Base-by-base conservation (phyloP, 805 yeast genomes). In the Lachancea kluyveri region DNA sequence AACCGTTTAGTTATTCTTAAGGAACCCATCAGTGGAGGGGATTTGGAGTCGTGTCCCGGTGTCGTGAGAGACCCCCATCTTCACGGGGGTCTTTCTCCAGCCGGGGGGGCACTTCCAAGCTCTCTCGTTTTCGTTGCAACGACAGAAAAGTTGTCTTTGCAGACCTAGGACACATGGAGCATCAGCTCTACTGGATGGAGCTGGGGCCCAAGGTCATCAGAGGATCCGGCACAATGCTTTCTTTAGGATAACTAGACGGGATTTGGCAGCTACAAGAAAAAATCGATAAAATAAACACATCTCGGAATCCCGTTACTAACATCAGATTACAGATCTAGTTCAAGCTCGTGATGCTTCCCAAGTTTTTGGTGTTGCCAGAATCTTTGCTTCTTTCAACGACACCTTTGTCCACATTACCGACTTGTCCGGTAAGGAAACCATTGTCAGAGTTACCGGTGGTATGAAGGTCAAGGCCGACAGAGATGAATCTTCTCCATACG, bases 391-490 rank as follows among this genome's bases (percentile, higher is more conserved):
- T 52, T 87, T 88, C 79, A 92, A 92, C 83, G 99, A 92, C 77
- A 92, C 99, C 52, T 92, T 92, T 74, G 99, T 92, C 60, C 99
- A 92, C 71, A 92, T 92, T 60, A 92, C 99, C 61, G 99, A 92
- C 78, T 76, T 88, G 59, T 85, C 97, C 61, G 99, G 98, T 73
- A 92, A 90, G 73, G 99, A 94, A 77, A 92, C 99, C 74, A 90
- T 92, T 65, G 80, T 95, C 77, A 87, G 97, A 77, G 96, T 92
- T 60, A 92, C 98, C 65, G 99, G 99, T 79, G 99, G 98, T 74
- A 92, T 92, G 98, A 92, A 92, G 80, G 99, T 92, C 71, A 92
- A 92, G 81, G 98, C 98, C 62, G 99, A 92, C 78, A 86, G 97
- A 78, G 99, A 94, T 70, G 98, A 92, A 80, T 90, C 97, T 47